Evolutionary conservation across 176 grass and related monocot species (phyloP).

Genomic region (Raddia guianensis): DNA sequence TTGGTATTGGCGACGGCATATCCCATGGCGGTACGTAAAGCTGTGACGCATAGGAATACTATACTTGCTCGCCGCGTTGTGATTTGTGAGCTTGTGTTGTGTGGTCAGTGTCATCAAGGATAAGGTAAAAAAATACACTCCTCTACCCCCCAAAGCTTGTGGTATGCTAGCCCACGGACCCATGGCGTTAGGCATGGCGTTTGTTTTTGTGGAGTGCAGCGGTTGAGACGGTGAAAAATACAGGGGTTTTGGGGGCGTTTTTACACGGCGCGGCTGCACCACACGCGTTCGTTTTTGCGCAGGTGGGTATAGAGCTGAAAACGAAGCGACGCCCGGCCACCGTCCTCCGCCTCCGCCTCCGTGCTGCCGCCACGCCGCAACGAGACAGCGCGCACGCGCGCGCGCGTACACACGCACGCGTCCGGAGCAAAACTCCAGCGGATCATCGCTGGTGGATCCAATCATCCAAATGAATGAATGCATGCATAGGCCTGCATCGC

Average conservation of each 20-base stretch:
- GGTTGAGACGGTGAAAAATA: slow-evolving; percentile 19
- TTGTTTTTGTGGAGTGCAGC: too few relatives aligned
- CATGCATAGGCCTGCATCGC: too few relatives aligned
- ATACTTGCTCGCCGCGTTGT: neutral
- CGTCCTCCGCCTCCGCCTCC: neutral
- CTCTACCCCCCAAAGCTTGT: too few relatives aligned
- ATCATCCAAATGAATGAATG: too few relatives aligned
- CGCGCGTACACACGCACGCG: too few relatives aligned
- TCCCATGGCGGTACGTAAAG: neutral
- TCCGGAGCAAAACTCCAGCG: too few relatives aligned
- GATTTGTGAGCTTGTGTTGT: neutral
- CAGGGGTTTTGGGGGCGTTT: neutral
- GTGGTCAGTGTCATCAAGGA: slow-evolving; percentile 5
- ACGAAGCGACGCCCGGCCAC: neutral
- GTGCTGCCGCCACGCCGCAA: too few relatives aligned
- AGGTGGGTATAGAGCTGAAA: neutral
- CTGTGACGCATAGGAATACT: neutral
- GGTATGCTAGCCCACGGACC: too few relatives aligned
- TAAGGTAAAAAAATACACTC: neutral
- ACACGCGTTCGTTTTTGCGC: neutral
- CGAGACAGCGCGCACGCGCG: too few relatives aligned
- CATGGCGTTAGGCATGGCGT: neutral
- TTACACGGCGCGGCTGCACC: neutral
- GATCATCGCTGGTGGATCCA: too few relatives aligned
- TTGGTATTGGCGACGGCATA: neutral